These are phyloP conservation scores for Vachellia pachyceras DNA, from an alignment of 306 rosid species.

Conservation along the genomic window DNA sequence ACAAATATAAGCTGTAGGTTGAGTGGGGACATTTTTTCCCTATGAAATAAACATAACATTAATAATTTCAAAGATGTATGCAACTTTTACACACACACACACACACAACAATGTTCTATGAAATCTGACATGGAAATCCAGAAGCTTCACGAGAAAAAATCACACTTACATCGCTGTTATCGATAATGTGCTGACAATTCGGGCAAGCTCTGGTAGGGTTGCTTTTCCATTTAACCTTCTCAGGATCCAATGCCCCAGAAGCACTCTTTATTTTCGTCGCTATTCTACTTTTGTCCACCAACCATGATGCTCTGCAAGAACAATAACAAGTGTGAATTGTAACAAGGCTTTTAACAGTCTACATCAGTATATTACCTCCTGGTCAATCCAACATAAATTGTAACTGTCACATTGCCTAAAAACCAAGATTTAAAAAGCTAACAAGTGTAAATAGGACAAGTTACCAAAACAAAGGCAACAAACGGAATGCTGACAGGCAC, in stretches of 20 bases:
- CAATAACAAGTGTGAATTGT: not conserved
- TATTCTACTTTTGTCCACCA: constrained; percentile 67
- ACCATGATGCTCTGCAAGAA: constrained; percentile 61
- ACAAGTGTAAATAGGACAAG: not conserved
- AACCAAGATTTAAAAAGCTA: constrained; percentile 11
- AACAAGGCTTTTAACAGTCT: not conserved
- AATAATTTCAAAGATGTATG: not conserved
- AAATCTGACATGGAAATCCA: constrained; percentile 9
- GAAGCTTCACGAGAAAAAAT: not conserved
- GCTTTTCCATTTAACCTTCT: constrained; percentile 59
- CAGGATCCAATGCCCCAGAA: constrained; percentile 46
- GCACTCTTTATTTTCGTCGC: constrained; percentile 80
- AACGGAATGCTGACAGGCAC: not conserved
- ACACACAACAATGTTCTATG: not conserved
- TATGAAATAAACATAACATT: not conserved
- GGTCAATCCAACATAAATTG: constrained; percentile 2
- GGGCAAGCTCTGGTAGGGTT: constrained; percentile 74
- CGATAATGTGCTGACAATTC: constrained; percentile 55
- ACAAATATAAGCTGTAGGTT: not conserved
- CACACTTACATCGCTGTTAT: constrained; percentile 66
- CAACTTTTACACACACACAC: not conserved
- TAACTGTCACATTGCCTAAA: constrained; percentile 1
- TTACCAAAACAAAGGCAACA: not conserved
- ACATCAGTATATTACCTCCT: constrained; percentile 12
- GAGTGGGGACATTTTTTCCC: not conserved